Conservation (phyloP, 495 filamentous ascomycete genomes). For the Penicillium desertorum region DNA sequence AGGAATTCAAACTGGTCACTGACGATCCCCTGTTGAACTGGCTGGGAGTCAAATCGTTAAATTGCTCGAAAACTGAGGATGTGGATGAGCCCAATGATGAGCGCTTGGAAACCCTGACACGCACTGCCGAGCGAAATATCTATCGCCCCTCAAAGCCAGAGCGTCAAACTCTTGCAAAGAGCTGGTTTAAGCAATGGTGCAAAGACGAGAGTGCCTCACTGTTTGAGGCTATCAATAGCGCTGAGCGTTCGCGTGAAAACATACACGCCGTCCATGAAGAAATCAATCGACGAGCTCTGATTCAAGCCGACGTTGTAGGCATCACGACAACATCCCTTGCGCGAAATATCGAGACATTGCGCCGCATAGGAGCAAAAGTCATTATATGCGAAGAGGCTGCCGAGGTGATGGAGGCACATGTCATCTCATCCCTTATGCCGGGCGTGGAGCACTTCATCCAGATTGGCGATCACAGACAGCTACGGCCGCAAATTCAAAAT, state of each 20-base stretch:
- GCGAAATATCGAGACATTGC: conserved; percentile 25
- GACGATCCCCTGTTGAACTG: too few relatives aligned
- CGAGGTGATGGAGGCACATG: conserved; percentile 67
- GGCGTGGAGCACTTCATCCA: conserved; percentile 64
- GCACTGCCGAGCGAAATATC: too few relatives aligned
- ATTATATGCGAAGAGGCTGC: conserved; percentile 71
- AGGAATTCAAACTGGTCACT: too few relatives aligned
- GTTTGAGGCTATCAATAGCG: too few relatives aligned
- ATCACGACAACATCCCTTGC: conserved; percentile 39
- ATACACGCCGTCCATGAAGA: conserved; percentile 14
- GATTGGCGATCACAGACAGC: conserved; percentile 69
- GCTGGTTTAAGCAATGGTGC: too few relatives aligned
- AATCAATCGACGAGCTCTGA: conserved; percentile 9
- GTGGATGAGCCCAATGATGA: too few relatives aligned
- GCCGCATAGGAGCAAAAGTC: conserved; percentile 44
- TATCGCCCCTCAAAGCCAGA: too few relatives aligned
- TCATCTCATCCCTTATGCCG: conserved; percentile 61
- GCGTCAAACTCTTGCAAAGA: too few relatives aligned
- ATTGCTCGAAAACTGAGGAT: too few relatives aligned
- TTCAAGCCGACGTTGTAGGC: conserved; percentile 31
- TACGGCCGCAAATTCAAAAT: conserved; percentile 57
- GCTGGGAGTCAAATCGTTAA: too few relatives aligned
- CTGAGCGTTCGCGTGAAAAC: neutral
- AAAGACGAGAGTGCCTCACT: too few relatives aligned
- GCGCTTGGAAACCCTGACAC: too few relatives aligned